Evolutionary conservation across 228 moss, liverwort and hornwort species (phyloP).

Genomic region (Sphagnum fallax): DNA sequence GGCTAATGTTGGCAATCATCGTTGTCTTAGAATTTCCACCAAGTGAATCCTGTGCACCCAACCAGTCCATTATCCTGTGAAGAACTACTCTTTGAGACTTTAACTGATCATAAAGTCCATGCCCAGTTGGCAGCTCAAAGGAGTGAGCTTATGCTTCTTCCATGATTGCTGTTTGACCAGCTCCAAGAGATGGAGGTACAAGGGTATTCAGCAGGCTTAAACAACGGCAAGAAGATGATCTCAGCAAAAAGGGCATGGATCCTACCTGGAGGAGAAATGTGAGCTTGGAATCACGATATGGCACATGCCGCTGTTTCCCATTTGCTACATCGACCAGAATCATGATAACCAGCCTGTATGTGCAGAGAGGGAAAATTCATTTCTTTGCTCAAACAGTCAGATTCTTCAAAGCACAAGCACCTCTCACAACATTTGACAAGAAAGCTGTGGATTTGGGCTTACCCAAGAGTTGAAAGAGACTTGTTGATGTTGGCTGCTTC

Average conservation of each 20-base stretch:
- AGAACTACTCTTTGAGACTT: no score
- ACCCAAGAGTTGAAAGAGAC: constrained; percentile 97
- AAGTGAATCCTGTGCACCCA: constrained; percentile 70
- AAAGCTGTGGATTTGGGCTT: constrained; percentile 4
- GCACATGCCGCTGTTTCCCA: constrained; percentile 96
- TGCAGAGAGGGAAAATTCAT: neutral
- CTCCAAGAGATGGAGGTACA: no score
- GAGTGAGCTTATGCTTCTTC: no score
- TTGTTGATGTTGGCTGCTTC: constrained; percentile 99
- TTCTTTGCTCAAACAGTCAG: neutral
- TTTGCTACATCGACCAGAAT: constrained; percentile 94
- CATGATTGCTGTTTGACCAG: no score
- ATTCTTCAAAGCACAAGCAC: no score
- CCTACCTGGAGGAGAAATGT: constrained; percentile 92
- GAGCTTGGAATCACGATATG: constrained; percentile 95
- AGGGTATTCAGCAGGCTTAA: no score
- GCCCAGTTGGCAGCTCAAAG: no score
- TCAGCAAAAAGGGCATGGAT: neutral
- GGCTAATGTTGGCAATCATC: constrained; percentile 98
- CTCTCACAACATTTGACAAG: no score
- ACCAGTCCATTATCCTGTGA: neutral
- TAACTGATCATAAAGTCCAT: no score
- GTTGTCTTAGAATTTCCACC: constrained; percentile 99
- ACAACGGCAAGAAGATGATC: no score
- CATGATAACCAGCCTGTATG: constrained; percentile 87